Evolutionary conservation across 1,139 yeast genomes (phyloP).

Genomic region (Blastobotrys malaysiensis): DNA sequence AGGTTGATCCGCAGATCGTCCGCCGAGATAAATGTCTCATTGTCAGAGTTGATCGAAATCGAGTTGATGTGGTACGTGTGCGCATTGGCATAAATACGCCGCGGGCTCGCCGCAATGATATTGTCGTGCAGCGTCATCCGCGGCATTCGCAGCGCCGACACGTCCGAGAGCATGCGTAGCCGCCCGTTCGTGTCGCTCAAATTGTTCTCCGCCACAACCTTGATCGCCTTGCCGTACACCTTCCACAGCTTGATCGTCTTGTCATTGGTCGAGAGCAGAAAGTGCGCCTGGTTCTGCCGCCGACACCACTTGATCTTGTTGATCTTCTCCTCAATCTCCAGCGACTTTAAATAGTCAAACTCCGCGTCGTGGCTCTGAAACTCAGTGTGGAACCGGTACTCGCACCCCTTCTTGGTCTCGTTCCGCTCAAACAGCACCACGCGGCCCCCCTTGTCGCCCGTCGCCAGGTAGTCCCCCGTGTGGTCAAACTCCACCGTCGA

Average conservation of each 20-base stretch:
- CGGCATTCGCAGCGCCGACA: constrained; percentile 61
- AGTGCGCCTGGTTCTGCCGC: constrained; percentile 82
- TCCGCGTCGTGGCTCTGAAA: constrained; percentile 99
- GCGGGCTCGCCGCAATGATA: constrained; percentile 91
- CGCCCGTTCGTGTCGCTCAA: constrained; percentile 42
- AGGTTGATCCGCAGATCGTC: constrained; percentile 94
- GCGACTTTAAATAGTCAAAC: constrained; percentile 89
- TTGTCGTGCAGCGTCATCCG: constrained; percentile 88
- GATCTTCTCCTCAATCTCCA: constrained; percentile 97
- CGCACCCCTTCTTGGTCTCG: constrained; percentile 75
- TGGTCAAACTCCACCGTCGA: constrained; percentile 96
- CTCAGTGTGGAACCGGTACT: constrained; percentile 92
- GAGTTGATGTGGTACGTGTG: constrained; percentile 98
- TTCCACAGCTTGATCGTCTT: constrained; percentile 98
- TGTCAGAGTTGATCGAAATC: constrained; percentile 89
- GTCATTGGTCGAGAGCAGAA: constrained; percentile 87
- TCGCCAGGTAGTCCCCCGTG: constrained; percentile 91
- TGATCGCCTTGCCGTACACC: constrained; percentile 83
- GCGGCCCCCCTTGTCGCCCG: constrained; percentile 98
- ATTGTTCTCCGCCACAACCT: constrained; percentile 88
- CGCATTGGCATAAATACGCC: constrained; percentile 87
- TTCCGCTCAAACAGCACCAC: constrained; percentile 94
- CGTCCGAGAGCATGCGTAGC: constrained; percentile 25
- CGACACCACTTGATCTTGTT: constrained; percentile 96
- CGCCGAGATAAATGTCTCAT: constrained; percentile 88